Evolutionary conservation across 2,329 filamentous ascomycete genomes (phyloP), one percentile per base, ranked within the genome.

Genomic region (Aspergillus neoniger): DNA sequence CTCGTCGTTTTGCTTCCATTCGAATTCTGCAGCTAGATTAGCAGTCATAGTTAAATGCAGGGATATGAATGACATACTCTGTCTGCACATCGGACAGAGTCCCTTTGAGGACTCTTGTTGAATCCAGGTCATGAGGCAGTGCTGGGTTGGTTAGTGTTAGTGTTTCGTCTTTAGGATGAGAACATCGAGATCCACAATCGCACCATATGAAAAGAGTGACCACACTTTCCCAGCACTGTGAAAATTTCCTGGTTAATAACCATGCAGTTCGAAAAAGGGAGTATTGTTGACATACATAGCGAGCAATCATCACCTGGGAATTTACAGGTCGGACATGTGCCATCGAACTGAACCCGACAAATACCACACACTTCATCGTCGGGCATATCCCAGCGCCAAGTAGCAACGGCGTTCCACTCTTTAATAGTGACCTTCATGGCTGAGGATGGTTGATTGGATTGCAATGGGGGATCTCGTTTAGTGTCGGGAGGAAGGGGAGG

Each of bases 281-380:
- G 50, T 30, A 12, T 4, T 10, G 62, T 32, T 81, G 89, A 67
- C 72, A 76, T 80, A 97, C 94, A 83, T 61, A 99, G 83, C 61
- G 91, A 91, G 79, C 95, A 99, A 74, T 97, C 93, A 71, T 99
- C 95, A 60, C 95, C 95, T 14, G 95, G 95, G 74, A 92, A 98
- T 83, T 96, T 96, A 87, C 95, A 99, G 58, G 92, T 96, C 50
- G 95, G 93, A 81, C 95, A 99, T 25, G 95, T 98, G 61, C 93
- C 94, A 76, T 99, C 95, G 74, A 98, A 99, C 72, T 96, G 91
- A 64, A 96, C 93, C 74, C 96, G 94, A 79, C 95, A 99, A 80
- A 99, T 99, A 70, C 95, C 95, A 71, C 95, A 99, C 64, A 98
- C 93, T 75, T 99, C 94, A 79, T 97, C 94, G 70, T 96, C 92